These are phyloP conservation scores for Barnettozyma californica DNA, from an alignment of 805 yeast species.

Conservation along the genomic window DNA sequence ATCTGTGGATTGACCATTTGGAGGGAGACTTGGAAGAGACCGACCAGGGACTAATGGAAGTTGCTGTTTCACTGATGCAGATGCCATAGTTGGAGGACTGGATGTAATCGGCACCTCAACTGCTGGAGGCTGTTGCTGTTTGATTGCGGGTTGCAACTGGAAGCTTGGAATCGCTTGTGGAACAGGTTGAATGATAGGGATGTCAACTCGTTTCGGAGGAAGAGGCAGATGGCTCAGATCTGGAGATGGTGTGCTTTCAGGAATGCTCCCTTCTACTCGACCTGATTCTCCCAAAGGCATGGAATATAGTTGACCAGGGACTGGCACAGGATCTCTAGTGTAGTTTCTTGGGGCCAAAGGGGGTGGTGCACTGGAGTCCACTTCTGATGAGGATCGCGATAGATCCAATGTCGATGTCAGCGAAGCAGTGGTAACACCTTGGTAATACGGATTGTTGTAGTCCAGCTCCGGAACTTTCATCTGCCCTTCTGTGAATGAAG, in stretches of 20 bases:
- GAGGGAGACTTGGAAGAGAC: not conserved
- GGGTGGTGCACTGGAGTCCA: not conserved
- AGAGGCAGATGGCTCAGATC: conserved; percentile 18
- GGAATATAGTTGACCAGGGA: conserved; percentile 11
- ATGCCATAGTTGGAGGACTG: not conserved
- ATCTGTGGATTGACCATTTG: not conserved
- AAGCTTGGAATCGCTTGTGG: not conserved
- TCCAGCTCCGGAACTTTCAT: conserved; percentile 8
- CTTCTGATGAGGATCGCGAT: not conserved
- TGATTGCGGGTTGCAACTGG: not conserved
- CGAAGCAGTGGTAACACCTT: conserved; percentile 1
- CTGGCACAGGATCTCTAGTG: conserved; percentile 7
- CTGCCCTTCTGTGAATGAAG: not conserved
- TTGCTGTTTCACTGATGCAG: not conserved
- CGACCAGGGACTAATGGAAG: not conserved
- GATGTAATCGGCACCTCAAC: not conserved
- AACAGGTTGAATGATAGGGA: not conserved
- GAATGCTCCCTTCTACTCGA: not conserved
- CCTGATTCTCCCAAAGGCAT: not conserved
- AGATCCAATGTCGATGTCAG: not conserved
- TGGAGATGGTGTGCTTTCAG: conserved; percentile 15
- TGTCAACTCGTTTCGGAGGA: conserved; percentile 12
- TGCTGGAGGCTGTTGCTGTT: not conserved
- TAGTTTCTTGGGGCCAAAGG: conserved; percentile 4
- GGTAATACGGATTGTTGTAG: conserved; percentile 18